Evolutionary conservation across 495 filamentous ascomycete genomes (phyloP).

Genomic region (Aspergillus avenaceus): DNA sequence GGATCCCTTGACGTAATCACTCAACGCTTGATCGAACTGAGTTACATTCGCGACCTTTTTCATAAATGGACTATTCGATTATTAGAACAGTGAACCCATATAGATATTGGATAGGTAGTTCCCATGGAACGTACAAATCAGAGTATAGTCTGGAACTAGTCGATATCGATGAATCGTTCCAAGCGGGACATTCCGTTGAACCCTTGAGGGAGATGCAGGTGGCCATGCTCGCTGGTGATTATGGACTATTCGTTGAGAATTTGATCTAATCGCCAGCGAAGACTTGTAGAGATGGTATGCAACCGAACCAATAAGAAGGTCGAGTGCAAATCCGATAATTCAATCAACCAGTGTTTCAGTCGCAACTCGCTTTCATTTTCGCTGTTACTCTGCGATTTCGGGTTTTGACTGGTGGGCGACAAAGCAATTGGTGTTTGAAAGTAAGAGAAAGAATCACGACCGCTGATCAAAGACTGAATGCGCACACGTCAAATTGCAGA

Average conservation of each 20-base stretch:
- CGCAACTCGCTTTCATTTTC: slow-evolving; percentile 11
- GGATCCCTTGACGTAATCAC: slow-evolving; percentile 64
- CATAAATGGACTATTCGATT: slow-evolving; percentile 71
- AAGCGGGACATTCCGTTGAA: slow-evolving; percentile 81
- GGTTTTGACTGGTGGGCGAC: not conserved
- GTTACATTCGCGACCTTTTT: slow-evolving; percentile 69
- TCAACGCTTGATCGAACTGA: slow-evolving; percentile 75
- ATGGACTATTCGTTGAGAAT: not conserved
- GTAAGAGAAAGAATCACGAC: slow-evolving; percentile 7
- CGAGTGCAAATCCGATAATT: slow-evolving; percentile 4
- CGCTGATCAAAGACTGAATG: slow-evolving; percentile 11
- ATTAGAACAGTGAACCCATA: slow-evolving; percentile 23
- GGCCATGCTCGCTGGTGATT: slow-evolving; percentile 26
- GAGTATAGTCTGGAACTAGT: slow-evolving; percentile 59
- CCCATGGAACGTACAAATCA: slow-evolving; percentile 66
- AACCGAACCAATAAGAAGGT: not conserved
- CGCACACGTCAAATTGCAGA: slow-evolving; percentile 18
- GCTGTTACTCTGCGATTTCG: not conserved
- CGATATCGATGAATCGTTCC: slow-evolving; percentile 76
- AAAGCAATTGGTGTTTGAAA: not conserved
- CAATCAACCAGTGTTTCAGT: slow-evolving; percentile 1
- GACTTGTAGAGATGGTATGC: not conserved
- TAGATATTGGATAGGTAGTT: not conserved
- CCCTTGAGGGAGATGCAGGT: slow-evolving; percentile 73
- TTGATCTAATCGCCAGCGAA: too few species aligned